These are phyloP conservation scores for Leccinellum albellum DNA, from an alignment of 768 basidiomycete genomes.

Conservation along the genomic window DNA sequence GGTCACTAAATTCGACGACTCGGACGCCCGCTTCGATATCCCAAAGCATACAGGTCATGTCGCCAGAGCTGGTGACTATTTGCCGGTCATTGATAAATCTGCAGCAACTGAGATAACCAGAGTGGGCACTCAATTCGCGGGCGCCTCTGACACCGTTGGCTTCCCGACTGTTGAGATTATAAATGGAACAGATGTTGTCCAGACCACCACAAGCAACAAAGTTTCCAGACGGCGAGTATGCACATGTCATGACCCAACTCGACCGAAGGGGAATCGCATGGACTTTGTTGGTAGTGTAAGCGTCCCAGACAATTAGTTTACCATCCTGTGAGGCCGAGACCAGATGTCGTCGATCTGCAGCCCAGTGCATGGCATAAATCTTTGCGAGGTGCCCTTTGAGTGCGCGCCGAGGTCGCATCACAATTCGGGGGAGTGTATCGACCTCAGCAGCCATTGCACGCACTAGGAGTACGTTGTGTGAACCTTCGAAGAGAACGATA, in stretches of 20 bases:
- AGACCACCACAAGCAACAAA: conserved; percentile 98
- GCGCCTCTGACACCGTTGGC: conserved; percentile 80
- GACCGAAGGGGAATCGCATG: conserved; percentile 97
- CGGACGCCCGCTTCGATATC: conserved; percentile 97
- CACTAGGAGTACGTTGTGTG: conserved; percentile 46
- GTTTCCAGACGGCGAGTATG: conserved; percentile 94
- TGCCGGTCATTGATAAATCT: conserved; percentile 98
- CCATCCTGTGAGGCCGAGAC: conserved; percentile 99
- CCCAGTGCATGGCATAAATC: conserved; percentile 99
- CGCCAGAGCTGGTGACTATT: conserved; percentile 96
- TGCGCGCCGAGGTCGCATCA: conserved; percentile 93
- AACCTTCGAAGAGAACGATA: not conserved
- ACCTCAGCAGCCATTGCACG: conserved; percentile 98
- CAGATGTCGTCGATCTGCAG: conserved; percentile 92
- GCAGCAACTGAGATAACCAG: conserved; percentile 97
- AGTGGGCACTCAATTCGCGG: conserved; percentile 93
- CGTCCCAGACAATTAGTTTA: conserved; percentile 99
- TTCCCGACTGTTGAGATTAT: conserved; percentile 82
- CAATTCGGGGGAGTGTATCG: conserved; percentile 91
- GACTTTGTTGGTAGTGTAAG: conserved; percentile 99
- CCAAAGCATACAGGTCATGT: conserved; percentile 99
- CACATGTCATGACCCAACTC: conserved; percentile 99
- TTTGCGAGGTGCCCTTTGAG: conserved; percentile 97
- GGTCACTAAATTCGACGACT: conserved; percentile 98
- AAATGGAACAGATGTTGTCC: conserved; percentile 99